Evolutionary conservation across 176 grass and related monocot species (phyloP).

Genomic region (barley (Hordeum vulgare)): DNA sequence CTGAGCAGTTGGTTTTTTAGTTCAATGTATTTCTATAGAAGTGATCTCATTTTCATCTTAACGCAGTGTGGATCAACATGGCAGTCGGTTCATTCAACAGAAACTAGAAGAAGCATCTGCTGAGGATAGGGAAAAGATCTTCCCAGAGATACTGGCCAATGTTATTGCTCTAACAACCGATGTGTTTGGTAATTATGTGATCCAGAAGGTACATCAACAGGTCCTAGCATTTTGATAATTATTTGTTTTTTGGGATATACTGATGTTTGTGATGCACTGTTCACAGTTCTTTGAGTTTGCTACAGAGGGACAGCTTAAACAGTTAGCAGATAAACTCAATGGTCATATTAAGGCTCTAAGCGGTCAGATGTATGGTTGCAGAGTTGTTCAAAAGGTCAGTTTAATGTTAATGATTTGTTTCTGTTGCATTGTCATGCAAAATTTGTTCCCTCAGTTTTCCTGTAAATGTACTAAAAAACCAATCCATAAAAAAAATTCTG

Average conservation of each 20-base stretch:
- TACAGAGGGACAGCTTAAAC: conserved; percentile 68
- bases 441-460: background rate
- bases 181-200: conserved; percentile 99
- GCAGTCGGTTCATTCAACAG: conserved; percentile 97
- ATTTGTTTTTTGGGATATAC: background rate
- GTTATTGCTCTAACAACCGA: conserved; percentile 87
- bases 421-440: background rate
- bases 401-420: background rate
- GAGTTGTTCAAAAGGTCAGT: conserved; percentile 97
- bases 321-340: conserved; percentile 68
- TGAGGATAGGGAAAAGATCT: conserved; percentile 81
- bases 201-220: conserved; percentile 67
- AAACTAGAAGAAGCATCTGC: conserved; percentile 70
- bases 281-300: conserved; percentile 95
- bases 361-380: conserved; percentile 98
- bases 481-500: background rate
- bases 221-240: background rate
- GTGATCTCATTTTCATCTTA: background rate
- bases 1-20: background rate
- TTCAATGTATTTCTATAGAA: background rate
- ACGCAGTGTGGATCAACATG: conserved; percentile 91
- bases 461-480: background rate
- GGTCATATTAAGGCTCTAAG: conserved; percentile 83
- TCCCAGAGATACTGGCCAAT: conserved; percentile 91
- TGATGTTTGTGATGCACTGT: background rate